phyloP scores from a whole-genome alignment of 352 stramenopile genomes.

The Aphanomyces stellatus region DNA sequence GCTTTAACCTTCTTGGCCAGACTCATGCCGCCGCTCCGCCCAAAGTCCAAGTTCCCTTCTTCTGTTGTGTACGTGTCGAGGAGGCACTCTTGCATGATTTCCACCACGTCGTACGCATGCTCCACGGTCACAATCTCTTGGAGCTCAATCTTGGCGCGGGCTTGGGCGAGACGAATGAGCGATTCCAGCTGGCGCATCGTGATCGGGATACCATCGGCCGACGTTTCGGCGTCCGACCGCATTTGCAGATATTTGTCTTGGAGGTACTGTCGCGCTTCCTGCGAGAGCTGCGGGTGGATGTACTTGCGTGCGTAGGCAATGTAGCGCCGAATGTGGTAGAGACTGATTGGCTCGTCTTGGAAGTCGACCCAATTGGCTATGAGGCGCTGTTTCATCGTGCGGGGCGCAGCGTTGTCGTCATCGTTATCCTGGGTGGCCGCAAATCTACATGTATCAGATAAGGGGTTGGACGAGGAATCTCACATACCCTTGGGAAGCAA shows the following conservation, averaged over 20 bases:
- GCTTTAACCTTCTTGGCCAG: slow-evolving; percentile 51
- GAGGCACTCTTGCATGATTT: slow-evolving; percentile 93
- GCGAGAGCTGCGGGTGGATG: slow-evolving; percentile 83
- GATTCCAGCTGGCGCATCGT: slow-evolving; percentile 97
- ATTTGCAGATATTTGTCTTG: slow-evolving; percentile 88
- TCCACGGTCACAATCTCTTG: slow-evolving; percentile 87
- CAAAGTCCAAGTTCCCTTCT: slow-evolving; percentile 81
- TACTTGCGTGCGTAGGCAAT: slow-evolving; percentile 95
- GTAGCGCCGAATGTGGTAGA: slow-evolving; percentile 93
- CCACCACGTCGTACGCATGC: slow-evolving; percentile 95
- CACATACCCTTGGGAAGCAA: too few species aligned
- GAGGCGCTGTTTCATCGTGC: slow-evolving; percentile 42
- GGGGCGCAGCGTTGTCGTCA: neutral
- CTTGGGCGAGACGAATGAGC: slow-evolving; percentile 85
- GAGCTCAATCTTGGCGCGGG: slow-evolving; percentile 92
- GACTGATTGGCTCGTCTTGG: slow-evolving; percentile 40
- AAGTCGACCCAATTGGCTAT: slow-evolving; percentile 39
- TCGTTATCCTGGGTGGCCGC: neutral
- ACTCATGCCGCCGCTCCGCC: slow-evolving; percentile 41
- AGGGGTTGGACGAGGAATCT: too few species aligned
- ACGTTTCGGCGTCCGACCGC: slow-evolving; percentile 46
- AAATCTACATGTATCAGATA: neutral
- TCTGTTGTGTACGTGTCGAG: slow-evolving; percentile 87
- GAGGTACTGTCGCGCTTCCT: slow-evolving; percentile 46
- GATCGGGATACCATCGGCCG: slow-evolving; percentile 67